Base-by-base conservation (phyloP, 2,329 filamentous ascomycete species). In the Ophiosphaerella narmari region DNA sequence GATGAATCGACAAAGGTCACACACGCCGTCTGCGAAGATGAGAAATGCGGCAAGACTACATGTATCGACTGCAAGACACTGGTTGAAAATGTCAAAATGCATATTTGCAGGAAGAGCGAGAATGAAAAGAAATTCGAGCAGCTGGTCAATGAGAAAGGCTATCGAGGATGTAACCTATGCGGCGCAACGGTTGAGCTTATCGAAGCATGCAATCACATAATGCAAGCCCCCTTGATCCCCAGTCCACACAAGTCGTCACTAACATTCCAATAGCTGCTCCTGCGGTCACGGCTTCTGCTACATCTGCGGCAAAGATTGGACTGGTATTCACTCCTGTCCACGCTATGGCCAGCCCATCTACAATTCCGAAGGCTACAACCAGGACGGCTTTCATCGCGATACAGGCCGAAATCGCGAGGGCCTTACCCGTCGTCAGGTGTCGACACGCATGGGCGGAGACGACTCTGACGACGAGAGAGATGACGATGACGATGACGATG, bases 141-240 rank as follows among this genome's bases (percentile, higher is more conserved):
- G 16, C 54, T 44, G 2, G 65, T 52, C 2, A 45, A 49, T 5
- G 58, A 68, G 44, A 54, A 68, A 13, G 62, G 66, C 2, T 72
- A 66, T 18, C 59, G 71, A 38, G 48, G 59, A 31, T 72, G 70
- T 44, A 59, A 53, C 11, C 46, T 42, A 9, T 72, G 70, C 32
- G 59, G 60, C 14, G 48, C 49, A 1, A 61, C 49, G 0, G 57
- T 71, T 5, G 67, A 72, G 46, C 57, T 72, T 12, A 42, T 52
- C 2, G 68, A 72, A 35, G 70, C 67, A 1, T 72, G 68, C 38
- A 72, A 72, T 18, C 68, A 72, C 34, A 64, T 72, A 23, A 66
- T 49, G 54, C 64, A 52, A 45, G 54, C 52, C 39, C 6, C 8
- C 13, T n/a, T 5, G 24, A 24, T 8, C 16, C 24, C 14, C 4